phyloP scores from a whole-genome alignment of 2,329 filamentous ascomycete genomes.

The Stemphylium beticola region DNA sequence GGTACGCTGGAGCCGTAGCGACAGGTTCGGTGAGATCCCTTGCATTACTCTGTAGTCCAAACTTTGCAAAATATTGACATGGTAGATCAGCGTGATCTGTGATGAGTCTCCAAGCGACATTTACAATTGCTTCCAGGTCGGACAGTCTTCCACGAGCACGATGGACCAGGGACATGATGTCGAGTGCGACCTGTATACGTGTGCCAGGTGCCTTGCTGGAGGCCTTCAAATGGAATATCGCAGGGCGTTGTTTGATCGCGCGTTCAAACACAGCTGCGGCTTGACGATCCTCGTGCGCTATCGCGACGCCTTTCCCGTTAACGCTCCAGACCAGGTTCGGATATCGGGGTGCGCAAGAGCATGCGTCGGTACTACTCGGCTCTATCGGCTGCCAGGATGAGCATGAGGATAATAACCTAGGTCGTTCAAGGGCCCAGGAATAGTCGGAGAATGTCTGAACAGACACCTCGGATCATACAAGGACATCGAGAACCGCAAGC shows the following conservation, averaged over 20 bases:
- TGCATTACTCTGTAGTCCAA: conserved; percentile 54
- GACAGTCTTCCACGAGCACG: conserved; percentile 48
- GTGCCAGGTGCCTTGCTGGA: no score
- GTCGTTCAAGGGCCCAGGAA: no score
- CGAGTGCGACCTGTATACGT: conserved; percentile 51
- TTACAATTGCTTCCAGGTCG: conserved; percentile 24
- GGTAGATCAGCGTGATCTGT: conserved; percentile 52
- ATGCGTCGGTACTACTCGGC: conserved; percentile 14
- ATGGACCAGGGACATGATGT: conserved; percentile 53
- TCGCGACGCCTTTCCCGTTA: conserved; percentile 21
- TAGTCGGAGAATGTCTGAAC: no score
- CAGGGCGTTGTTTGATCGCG: no score
- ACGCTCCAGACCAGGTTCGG: conserved; percentile 39
- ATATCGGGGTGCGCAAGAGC: conserved; percentile 33
- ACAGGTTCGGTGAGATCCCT: conserved; percentile 27
- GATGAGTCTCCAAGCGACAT: conserved; percentile 54
- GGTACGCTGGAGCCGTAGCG: conserved; percentile 40
- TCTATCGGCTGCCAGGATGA: no score
- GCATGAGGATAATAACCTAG: no score
- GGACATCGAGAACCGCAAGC: no score
- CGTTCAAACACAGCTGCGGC: no score
- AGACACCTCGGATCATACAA: no score
- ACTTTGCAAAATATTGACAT: conserved; percentile 46
- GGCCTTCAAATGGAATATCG: no score
- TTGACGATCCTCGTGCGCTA: conserved; percentile 41